A percentile compares a stretch with the other conserved stretches of the same genome.
These are phyloP conservation scores for Sporodiniella umbellata DNA, from an alignment of 371 early-diverging fungal genomes.

Conservation along the genomic window DNA sequence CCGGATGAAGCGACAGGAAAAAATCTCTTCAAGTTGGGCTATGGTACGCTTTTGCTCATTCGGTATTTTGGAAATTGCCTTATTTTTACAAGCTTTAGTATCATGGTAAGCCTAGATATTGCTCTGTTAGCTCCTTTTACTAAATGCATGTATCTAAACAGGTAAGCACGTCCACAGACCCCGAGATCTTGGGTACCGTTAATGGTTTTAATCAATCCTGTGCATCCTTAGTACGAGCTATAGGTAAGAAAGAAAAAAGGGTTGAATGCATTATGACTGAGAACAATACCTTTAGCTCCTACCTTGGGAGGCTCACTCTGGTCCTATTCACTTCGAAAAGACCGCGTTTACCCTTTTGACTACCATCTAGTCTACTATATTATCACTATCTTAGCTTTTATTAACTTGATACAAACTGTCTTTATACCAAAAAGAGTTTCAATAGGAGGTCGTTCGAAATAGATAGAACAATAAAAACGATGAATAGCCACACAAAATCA, in stretches of 20 bases:
- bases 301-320: constrained; percentile 63
- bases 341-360: constrained; percentile 61
- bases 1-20: constrained; percentile 11
- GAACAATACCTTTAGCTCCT: no score
- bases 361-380: constrained; percentile 59
- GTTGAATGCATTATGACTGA: no score
- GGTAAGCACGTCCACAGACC: constrained; percentile 59
- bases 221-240: constrained; percentile 57
- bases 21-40: constrained; percentile 22
- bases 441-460: neutral
- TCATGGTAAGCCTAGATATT: constrained; percentile 59
- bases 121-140: no score
- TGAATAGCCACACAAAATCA: neutral
- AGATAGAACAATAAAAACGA: no score
- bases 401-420: constrained; percentile 38
- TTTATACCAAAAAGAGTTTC: constrained; percentile 29
- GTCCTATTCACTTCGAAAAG: constrained; percentile 57
- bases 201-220: constrained; percentile 68
- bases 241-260: constrained; percentile 53
- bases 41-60: no score
- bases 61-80: constrained; percentile 50
- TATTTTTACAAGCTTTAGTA: constrained; percentile 60
- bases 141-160: constrained; percentile 1
- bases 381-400: constrained; percentile 30
- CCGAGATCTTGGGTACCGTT: constrained; percentile 60